Evolutionary conservation across 805 yeast genomes (phyloP).

Genomic region (Metschnikowia similis): DNA sequence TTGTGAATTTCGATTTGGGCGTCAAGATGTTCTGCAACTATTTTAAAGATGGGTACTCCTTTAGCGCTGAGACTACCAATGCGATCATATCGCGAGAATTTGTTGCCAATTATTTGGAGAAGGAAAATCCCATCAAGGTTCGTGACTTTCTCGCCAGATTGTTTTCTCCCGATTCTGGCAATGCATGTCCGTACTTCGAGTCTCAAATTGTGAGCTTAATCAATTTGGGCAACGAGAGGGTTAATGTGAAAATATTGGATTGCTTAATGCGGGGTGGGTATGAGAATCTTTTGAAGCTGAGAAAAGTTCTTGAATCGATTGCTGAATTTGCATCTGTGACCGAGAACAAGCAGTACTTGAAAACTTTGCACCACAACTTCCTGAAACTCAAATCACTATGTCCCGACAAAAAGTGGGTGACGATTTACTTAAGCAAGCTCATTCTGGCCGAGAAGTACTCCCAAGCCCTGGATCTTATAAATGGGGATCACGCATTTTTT

Average conservation of each 20-base stretch:
- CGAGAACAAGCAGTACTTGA: constrained; percentile 20
- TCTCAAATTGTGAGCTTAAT: constrained; percentile 14
- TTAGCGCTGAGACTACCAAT: constrained; percentile 29
- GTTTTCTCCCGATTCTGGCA: neutral
- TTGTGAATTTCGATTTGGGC: constrained; percentile 25
- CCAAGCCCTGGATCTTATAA: constrained; percentile 4
- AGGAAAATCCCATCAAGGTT: constrained; percentile 14
- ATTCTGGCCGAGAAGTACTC: constrained; percentile 5
- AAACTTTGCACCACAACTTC: constrained; percentile 11
- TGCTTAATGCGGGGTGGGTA: constrained; percentile 8
- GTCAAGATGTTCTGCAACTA: constrained; percentile 21
- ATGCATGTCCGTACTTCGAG: constrained; percentile 5
- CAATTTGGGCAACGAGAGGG: constrained; percentile 22
- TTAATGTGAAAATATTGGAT: constrained; percentile 22
- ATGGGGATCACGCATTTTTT: constrained; percentile 3
- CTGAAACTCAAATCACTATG: constrained; percentile 9
- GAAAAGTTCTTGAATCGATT: constrained; percentile 4
- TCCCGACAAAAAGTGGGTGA: constrained; percentile 18
- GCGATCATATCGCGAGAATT: constrained; percentile 28
- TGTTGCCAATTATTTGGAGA: constrained; percentile 18
- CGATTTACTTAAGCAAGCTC: constrained; percentile 14
- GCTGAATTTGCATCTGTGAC: constrained; percentile 11
- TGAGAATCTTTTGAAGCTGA: constrained; percentile 8
- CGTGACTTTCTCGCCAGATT: constrained; percentile 23
- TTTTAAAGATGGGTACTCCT: constrained; percentile 29